These are phyloP conservation scores for Mycosphaerella sp. DNA, from an alignment of 2,329 filamentous ascomycete species.

Conservation along the genomic window DNA sequence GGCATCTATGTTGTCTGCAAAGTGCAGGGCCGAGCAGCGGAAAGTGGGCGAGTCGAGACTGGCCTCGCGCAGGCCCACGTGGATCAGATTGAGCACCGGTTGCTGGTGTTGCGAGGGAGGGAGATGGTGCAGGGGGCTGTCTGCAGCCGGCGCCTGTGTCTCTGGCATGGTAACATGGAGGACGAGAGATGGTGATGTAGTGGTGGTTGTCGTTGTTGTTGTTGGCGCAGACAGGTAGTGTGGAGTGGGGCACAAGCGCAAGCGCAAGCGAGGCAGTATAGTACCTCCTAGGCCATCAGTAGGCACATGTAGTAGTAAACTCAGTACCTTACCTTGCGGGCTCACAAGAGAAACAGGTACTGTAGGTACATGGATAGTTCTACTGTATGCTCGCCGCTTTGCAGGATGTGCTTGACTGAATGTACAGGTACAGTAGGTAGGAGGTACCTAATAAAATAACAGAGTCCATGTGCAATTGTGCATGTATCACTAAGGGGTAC, in stretches of 20 bases:
- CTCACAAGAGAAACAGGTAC: no score
- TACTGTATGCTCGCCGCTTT: no score
- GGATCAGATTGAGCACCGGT: slow-evolving; percentile 18
- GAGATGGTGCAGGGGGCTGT: background rate
- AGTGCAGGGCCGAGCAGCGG: slow-evolving; percentile 77
- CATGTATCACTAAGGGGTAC: no score
- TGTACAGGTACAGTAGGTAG: no score
- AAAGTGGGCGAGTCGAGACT: slow-evolving; percentile 95
- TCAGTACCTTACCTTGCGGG: no score
- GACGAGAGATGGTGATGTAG: background rate
- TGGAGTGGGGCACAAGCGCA: background rate
- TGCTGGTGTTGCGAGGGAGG: slow-evolving; percentile 8
- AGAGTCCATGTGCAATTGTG: no score
- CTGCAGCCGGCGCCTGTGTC: slow-evolving; percentile 3
- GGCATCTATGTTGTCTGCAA: slow-evolving; percentile 82
- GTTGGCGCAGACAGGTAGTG: background rate
- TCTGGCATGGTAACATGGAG: slow-evolving; percentile 14
- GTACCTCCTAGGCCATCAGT: no score
- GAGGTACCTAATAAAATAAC: no score
- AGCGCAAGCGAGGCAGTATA: no score
- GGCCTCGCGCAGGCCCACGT: slow-evolving; percentile 72
- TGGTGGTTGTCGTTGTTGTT: background rate
- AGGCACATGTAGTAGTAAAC: no score
- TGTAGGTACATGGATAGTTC: no score
- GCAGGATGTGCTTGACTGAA: no score